Percentiles rank a stretch among this genome's conserved stretches.
Evolutionary conservation across 2,329 filamentous ascomycete genomes (phyloP).

Genomic region (Aquanectria penicillioides): DNA sequence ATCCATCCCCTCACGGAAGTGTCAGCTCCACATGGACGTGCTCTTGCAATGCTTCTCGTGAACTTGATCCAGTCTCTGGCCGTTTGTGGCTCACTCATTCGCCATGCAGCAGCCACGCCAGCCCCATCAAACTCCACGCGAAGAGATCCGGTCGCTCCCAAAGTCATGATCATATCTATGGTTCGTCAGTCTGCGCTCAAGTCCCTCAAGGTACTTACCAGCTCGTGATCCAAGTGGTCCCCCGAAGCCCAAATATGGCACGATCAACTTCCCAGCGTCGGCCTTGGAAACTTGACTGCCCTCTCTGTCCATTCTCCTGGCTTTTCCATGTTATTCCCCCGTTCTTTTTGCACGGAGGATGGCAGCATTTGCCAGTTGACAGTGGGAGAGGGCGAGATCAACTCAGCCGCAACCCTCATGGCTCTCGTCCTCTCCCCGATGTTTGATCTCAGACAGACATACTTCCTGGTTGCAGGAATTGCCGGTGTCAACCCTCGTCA

Average conservation of each 20-base stretch:
- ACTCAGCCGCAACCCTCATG: conserved; percentile 73
- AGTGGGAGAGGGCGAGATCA: conserved; percentile 77
- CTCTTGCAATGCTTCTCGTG: conserved; percentile 22
- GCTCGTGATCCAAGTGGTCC: conserved; percentile 59
- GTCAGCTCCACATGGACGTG: background rate
- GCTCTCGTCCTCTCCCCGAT: conserved; percentile 68
- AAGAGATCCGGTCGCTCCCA: conserved; percentile 56
- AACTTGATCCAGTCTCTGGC: conserved; percentile 14
- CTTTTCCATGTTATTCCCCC: conserved; percentile 72
- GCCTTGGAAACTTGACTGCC: conserved; percentile 64
- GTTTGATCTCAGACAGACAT: conserved; percentile 74
- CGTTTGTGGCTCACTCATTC: conserved; percentile 2
- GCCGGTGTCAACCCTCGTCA: conserved; percentile 77
- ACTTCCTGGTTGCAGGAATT: conserved; percentile 78
- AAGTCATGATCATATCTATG: conserved; percentile 71
- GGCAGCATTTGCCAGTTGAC: conserved; percentile 74
- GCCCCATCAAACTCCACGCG: background rate
- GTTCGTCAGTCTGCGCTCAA: conserved; percentile 49
- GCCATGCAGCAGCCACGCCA: conserved; percentile 4
- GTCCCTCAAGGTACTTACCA: conserved; percentile 4
- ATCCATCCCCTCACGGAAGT: background rate
- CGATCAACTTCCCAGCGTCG: conserved; percentile 55
- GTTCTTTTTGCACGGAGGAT: conserved; percentile 70
- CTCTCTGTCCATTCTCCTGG: conserved; percentile 69
- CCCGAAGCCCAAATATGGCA: conserved; percentile 73